Evolutionary conservation across 129 eudicot genomes (phyloP).

Genomic region (Artemisia tridentata): DNA sequence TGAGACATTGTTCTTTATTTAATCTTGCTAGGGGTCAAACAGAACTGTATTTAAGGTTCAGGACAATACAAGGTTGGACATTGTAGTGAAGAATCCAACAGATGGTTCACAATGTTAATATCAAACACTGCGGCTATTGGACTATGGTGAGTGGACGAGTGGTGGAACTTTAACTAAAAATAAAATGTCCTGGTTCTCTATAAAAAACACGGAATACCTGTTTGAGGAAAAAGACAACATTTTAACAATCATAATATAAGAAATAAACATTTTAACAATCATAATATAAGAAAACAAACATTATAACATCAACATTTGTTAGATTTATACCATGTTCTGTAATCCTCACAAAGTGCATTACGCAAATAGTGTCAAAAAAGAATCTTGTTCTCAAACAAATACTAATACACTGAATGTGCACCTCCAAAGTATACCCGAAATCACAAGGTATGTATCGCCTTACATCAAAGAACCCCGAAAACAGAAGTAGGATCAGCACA

Average conservation of each 20-base stretch:
- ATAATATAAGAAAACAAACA: not conserved
- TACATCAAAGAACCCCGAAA: not conserved
- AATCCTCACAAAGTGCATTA: not conserved
- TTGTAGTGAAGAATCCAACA: not conserved
- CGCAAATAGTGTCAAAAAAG: not conserved
- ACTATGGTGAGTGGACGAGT: too few species aligned
- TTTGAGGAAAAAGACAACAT: not conserved
- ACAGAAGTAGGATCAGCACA: not conserved
- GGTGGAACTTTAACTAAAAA: too few species aligned
- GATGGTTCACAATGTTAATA: not conserved
- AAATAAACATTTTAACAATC: too few species aligned
- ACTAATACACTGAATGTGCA: not conserved
- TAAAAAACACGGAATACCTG: not conserved
- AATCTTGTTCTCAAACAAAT: not conserved
- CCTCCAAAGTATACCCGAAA: not conserved
- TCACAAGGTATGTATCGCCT: not conserved
- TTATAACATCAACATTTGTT: not conserved
- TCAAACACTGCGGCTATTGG: not conserved
- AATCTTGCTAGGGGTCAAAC: not conserved
- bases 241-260: not conserved
- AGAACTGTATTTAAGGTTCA: not conserved
- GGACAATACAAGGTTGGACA: not conserved
- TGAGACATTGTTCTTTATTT: conserved; percentile 26
- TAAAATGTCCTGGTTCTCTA: not conserved
- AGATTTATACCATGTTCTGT: not conserved